Conservation (phyloP, 192 early-diverging fungal species). For the Blastocladiella britannica region DNA sequence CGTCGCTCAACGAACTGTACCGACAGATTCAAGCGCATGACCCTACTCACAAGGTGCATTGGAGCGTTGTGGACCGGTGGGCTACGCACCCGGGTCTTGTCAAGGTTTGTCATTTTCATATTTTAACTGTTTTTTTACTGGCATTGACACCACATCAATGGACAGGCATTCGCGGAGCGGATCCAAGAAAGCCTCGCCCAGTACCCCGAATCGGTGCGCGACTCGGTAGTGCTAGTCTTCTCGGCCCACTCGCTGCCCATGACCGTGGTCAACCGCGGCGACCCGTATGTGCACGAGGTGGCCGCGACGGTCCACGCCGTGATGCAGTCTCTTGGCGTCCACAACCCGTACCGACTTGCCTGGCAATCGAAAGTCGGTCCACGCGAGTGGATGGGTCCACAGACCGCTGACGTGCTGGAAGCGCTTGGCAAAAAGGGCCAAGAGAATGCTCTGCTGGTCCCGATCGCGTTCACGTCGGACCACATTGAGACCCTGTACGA, state of each 20-base stretch:
- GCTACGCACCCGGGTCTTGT: constrained; percentile 68
- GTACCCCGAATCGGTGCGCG: constrained; percentile 39
- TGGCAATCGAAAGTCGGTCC: constrained; percentile 96
- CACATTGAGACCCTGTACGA: constrained; percentile 96
- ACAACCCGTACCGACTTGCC: constrained; percentile 67
- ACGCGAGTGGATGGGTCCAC: constrained; percentile 73
- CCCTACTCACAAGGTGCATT: constrained; percentile 43
- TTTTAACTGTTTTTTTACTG: background rate
- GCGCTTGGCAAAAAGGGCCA: constrained; percentile 52
- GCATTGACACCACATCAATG: background rate
- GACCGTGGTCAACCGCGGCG: constrained; percentile 75
- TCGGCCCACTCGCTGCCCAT: constrained; percentile 93
- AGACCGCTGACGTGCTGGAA: constrained; percentile 59
- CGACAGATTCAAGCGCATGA: constrained; percentile 35
- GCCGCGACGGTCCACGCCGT: constrained; percentile 64
- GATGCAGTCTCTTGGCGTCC: constrained; percentile 44
- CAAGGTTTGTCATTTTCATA: constrained; percentile 21
- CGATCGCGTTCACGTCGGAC: constrained; percentile 89
- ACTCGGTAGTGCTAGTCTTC: constrained; percentile 65
- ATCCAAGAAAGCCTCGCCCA: constrained; percentile 45
- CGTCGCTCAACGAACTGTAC: constrained; percentile 74
- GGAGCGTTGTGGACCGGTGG: constrained; percentile 95
- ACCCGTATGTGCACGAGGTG: constrained; percentile 70
- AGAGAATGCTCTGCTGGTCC: constrained; percentile 66
- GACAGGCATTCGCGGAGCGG: constrained; percentile 50